Conservation (phyloP, 2,329 filamentous ascomycete genomes). For the Pseudogymnoascus pannorum region DNA sequence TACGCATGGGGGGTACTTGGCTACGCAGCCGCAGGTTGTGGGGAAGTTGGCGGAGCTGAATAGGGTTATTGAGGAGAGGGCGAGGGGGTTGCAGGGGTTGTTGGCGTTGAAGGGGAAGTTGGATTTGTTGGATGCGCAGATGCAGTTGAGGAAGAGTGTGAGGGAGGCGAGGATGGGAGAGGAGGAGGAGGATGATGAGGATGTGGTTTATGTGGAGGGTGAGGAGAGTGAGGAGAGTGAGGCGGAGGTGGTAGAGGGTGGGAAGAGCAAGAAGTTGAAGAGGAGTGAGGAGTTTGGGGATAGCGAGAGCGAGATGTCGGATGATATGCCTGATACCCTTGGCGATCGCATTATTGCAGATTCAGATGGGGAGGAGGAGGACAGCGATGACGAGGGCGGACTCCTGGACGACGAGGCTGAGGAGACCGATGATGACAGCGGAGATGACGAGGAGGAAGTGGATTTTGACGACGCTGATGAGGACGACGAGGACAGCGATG, state of each 20-base stretch:
- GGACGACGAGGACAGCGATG: conserved; percentile 37
- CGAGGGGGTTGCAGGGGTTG: conserved; percentile 72
- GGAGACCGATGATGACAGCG: conserved; percentile 32
- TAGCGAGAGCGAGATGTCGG: conserved; percentile 26
- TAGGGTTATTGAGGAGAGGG: conserved; percentile 79
- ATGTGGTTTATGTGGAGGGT: conserved; percentile 82
- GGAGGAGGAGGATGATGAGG: conserved; percentile 41
- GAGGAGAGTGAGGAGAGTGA: conserved; percentile 54
- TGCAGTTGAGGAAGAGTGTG: conserved; percentile 68
- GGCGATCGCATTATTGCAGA: conserved; percentile 37
- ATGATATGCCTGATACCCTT: conserved; percentile 34
- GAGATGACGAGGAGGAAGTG: conserved; percentile 36
- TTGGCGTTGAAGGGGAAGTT: conserved; percentile 89
- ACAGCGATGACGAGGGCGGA: conserved; percentile 35
- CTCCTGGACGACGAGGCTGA: conserved; percentile 45
- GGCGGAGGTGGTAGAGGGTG: conserved; percentile 50
- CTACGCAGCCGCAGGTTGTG: conserved; percentile 76
- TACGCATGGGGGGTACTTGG: conserved; percentile 83
- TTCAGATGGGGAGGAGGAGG: conserved; percentile 40
- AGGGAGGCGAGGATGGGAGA: conserved; percentile 39
- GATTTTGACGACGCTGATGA: conserved; percentile 38
- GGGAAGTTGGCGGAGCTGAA: conserved; percentile 71
- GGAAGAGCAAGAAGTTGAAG: conserved; percentile 34
- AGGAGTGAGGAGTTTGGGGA: conserved; percentile 20
- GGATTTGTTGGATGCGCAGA: conserved; percentile 86